A percentile compares a stretch with the other conserved stretches of the same genome.
These are phyloP conservation scores for Dactylellina sp. DNA, from an alignment of 2,329 filamentous ascomycete species.

Conservation along the genomic window DNA sequence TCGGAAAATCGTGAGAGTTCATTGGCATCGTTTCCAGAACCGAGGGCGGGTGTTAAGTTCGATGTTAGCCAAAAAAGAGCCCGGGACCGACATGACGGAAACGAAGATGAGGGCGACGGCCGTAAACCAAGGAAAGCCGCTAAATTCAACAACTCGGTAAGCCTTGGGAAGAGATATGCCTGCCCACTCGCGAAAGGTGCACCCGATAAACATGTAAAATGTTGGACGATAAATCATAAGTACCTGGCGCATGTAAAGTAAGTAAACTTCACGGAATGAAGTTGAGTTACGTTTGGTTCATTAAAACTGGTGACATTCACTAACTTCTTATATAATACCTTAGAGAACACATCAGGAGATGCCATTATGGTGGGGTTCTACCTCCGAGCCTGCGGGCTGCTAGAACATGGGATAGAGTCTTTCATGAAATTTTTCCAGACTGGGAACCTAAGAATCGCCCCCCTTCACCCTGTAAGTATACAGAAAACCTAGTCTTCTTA, in stretches of 20 bases:
- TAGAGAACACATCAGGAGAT: slow-evolving; percentile 11
- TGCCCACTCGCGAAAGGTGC: slow-evolving; percentile 15
- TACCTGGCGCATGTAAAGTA: slow-evolving; percentile 12
- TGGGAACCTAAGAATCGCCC: background rate
- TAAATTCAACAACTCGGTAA: background rate
- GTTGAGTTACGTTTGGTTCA: background rate
- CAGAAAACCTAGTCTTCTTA: background rate
- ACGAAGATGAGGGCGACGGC: background rate
- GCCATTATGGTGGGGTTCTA: slow-evolving; percentile 8
- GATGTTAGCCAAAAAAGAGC: background rate
- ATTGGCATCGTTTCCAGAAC: background rate
- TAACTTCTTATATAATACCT: no score
- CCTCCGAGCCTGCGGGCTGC: background rate
- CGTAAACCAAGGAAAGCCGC: background rate
- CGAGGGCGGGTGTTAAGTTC: background rate
- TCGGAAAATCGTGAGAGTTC: background rate
- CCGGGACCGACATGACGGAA: background rate
- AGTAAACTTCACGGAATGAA: background rate
- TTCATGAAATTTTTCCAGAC: background rate
- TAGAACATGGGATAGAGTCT: slow-evolving; percentile 3
- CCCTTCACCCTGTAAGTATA: slow-evolving; percentile 9
- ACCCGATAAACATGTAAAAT: slow-evolving; percentile 1
- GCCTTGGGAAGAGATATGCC: slow-evolving; percentile 1
- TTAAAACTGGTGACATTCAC: no score
- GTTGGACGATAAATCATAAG: slow-evolving; percentile 10